Conservation (phyloP, 805 yeast genomes). For the Starmerella apicola region DNA sequence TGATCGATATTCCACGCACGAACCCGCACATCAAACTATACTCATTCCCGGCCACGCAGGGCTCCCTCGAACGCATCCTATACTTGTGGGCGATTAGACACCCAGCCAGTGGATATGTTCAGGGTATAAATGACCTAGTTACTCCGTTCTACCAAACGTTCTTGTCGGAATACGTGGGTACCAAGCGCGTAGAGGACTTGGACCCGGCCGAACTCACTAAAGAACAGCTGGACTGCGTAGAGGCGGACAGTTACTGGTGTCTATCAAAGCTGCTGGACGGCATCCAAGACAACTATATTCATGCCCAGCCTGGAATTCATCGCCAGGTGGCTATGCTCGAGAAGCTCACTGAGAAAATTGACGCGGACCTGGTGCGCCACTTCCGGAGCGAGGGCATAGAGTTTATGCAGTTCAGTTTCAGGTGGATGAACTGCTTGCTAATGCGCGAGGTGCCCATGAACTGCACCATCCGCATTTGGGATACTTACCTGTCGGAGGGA, state of each 20-base stretch:
- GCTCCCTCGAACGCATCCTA: constrained; percentile 64
- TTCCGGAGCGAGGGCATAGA: constrained; percentile 75
- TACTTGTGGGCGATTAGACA: constrained; percentile 94
- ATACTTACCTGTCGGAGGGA: constrained; percentile 58
- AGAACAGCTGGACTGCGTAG: constrained; percentile 55
- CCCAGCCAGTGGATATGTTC: constrained; percentile 96
- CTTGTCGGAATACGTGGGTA: constrained; percentile 47
- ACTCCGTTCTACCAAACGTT: constrained; percentile 90
- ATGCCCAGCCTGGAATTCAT: constrained; percentile 94
- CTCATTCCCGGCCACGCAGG: constrained; percentile 55
- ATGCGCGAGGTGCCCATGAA: constrained; percentile 83
- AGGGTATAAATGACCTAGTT: constrained; percentile 87
- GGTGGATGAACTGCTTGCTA: constrained; percentile 97
- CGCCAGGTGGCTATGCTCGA: constrained; percentile 70
- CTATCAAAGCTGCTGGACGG: constrained; percentile 80
- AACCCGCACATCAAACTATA: constrained; percentile 74
- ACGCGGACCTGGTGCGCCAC: constrained; percentile 58
- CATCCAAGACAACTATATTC: constrained; percentile 92
- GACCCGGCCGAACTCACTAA: constrained; percentile 51
- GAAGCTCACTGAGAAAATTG: constrained; percentile 69
- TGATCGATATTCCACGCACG: constrained; percentile 88
- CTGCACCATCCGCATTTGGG: constrained; percentile 92
- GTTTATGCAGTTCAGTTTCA: constrained; percentile 85
- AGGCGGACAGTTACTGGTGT: constrained; percentile 97
- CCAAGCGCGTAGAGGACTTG: constrained; percentile 37